Evolutionary conservation across 257 asterid genomes (phyloP).

Genomic region (Solanum boliviense): DNA sequence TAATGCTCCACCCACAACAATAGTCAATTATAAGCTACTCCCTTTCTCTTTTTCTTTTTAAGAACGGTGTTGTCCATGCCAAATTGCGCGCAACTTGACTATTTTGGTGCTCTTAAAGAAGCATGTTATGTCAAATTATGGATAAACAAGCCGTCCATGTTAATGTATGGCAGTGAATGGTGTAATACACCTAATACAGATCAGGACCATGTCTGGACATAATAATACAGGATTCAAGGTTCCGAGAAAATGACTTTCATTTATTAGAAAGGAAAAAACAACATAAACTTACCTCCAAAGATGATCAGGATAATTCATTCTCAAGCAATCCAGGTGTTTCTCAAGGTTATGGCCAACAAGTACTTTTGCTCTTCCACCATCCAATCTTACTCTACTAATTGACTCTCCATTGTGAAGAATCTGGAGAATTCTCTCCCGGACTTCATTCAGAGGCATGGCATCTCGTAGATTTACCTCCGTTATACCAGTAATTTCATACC

Average conservation of each 20-base stretch:
- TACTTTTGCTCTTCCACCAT: conserved; percentile 37
- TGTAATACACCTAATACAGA: not conserved
- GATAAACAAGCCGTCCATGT: not conserved
- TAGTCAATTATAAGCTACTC: not conserved
- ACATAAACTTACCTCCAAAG: conserved; percentile 29
- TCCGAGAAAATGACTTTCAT: not conserved
- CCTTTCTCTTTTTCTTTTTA: not conserved
- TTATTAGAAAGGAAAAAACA: not conserved
- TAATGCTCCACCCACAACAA: not conserved
- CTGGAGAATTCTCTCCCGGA: conserved; percentile 25
- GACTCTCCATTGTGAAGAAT: conserved; percentile 43
- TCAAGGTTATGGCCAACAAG: conserved; percentile 44
- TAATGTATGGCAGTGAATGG: not conserved
- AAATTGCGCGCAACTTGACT: not conserved
- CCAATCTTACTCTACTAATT: conserved; percentile 20
- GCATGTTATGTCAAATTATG: not conserved
- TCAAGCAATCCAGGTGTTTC: conserved; percentile 29
- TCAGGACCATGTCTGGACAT: not conserved
- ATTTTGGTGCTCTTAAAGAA: not conserved
- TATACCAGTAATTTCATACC: conserved; percentile 45
- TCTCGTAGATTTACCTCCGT: conserved; percentile 37
- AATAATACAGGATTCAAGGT: not conserved
- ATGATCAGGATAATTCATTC: conserved; percentile 38
- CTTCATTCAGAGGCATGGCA: conserved; percentile 49
- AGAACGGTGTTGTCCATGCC: not conserved